Percentiles rank a stretch among this genome's conserved stretches.
Evolutionary conservation across 345 rosid genomes (phyloP).

Genomic region (Excoecaria cochinchinensis): DNA sequence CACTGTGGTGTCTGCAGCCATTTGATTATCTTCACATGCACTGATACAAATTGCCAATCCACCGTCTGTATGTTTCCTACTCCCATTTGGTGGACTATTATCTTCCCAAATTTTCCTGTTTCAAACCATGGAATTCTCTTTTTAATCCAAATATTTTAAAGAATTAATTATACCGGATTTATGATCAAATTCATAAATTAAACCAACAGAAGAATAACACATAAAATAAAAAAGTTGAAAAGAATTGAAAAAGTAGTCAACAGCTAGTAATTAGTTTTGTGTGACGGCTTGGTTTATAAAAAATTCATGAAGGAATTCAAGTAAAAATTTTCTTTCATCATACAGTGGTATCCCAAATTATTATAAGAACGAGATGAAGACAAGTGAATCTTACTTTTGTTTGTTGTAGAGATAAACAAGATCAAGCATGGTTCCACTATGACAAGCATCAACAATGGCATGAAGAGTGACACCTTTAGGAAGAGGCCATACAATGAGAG

Average conservation of each 20-base stretch:
- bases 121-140: not conserved
- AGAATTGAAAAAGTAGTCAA: too few relatives aligned
- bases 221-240: too few relatives aligned
- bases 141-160: not conserved
- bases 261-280: too few relatives aligned
- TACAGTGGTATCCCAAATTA: not conserved
- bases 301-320: too few relatives aligned
- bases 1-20: slow-evolving; percentile 25
- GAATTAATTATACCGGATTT: too few relatives aligned
- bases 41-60: slow-evolving; percentile 26
- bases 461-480: slow-evolving; percentile 49
- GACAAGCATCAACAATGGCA: slow-evolving; percentile 66
- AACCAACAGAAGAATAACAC: too few relatives aligned
- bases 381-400: slow-evolving; percentile 22
- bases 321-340: too few relatives aligned
- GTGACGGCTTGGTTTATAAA: too few relatives aligned
- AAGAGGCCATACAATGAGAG: slow-evolving; percentile 48
- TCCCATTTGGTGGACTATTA: slow-evolving; percentile 30
- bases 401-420: slow-evolving; percentile 38
- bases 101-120: slow-evolving; percentile 36
- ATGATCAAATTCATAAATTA: too few relatives aligned
- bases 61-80: slow-evolving; percentile 24
- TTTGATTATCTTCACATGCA: slow-evolving; percentile 22
- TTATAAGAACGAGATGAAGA: not conserved
- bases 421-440: slow-evolving; percentile 68